These are phyloP conservation scores for Ophiostoma ulmi DNA, from an alignment of 2,329 filamentous ascomycete genomes.

Conservation along the genomic window DNA sequence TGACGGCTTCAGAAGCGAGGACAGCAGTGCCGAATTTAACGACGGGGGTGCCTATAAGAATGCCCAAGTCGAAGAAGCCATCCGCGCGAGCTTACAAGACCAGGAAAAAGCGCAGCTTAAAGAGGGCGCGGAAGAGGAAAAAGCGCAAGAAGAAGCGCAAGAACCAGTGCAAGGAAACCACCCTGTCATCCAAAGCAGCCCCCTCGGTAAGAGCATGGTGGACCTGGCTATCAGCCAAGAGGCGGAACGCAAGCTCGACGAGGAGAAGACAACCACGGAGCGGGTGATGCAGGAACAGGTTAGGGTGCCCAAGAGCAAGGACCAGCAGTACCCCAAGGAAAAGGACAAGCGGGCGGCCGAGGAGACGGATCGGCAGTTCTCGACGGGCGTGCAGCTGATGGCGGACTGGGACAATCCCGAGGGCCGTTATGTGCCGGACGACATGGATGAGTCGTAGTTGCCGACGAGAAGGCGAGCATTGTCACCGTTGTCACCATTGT, in stretches of 20 bases:
- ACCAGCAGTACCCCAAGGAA: constrained; percentile 2
- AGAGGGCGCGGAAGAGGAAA: background rate
- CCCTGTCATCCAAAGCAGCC: background rate
- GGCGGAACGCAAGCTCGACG: background rate
- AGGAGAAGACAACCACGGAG: background rate
- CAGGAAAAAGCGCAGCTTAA: background rate
- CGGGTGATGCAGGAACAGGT: constrained; percentile 3
- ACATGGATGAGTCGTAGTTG: constrained; percentile 13
- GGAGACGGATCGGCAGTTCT: constrained; percentile 10
- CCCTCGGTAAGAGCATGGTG: background rate
- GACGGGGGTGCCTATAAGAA: background rate
- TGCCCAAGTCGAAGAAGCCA: background rate
- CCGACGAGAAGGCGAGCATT: background rate
- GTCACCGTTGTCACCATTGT: background rate
- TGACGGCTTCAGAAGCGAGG: background rate
- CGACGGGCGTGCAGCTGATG: constrained; percentile 19
- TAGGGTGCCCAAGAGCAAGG: background rate
- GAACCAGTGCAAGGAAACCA: background rate
- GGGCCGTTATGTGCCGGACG: constrained; percentile 24
- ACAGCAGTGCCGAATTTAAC: background rate
- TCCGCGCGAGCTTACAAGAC: background rate
- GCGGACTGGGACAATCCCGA: constrained; percentile 29
- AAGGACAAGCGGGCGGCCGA: background rate
- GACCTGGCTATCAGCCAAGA: constrained; percentile 5
- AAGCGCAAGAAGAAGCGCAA: background rate